Conservation (phyloP, 495 filamentous ascomycete genomes). For the Neurospora sp. region DNA sequence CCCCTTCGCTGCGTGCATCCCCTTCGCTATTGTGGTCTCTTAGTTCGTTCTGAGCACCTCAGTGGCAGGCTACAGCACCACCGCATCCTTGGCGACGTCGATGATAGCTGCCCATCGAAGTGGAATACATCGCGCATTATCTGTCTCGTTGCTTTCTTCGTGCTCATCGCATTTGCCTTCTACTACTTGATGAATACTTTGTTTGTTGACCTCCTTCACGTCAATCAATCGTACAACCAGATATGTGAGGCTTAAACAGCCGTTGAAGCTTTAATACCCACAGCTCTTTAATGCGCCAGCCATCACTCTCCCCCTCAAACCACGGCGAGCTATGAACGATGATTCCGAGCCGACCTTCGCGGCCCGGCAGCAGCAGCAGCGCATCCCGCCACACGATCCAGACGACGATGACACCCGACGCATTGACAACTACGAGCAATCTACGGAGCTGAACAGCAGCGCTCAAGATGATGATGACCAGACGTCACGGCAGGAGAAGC, state of each 20-base stretch:
- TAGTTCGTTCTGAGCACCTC: neutral
- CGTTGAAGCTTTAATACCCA: neutral
- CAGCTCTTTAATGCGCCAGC: neutral
- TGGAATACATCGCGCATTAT: neutral
- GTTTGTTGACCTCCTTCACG: neutral
- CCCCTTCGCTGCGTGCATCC: neutral
- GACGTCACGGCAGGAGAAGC: conserved; percentile 10
- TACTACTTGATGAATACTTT: neutral
- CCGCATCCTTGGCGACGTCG: neutral
- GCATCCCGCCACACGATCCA: conserved; percentile 7
- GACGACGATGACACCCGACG: conserved; percentile 17
- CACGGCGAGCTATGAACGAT: conserved; percentile 55
- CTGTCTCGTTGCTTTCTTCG: neutral
- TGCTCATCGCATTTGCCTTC: neutral
- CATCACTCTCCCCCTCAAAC: conserved; percentile 4
- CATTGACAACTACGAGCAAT: conserved; percentile 10
- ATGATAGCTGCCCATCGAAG: neutral
- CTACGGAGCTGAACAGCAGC: conserved; percentile 9
- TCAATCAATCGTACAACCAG: neutral
- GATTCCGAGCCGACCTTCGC: conserved; percentile 48
- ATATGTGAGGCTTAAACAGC: neutral
- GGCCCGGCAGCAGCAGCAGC: conserved; percentile 32
- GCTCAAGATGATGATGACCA: neutral
- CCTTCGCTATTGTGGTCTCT: neutral
- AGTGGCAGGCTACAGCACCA: neutral